Percentiles rank a stretch among this genome's conserved stretches.
phyloP scores from a whole-genome alignment of 139 green algal genomes.

The Asterochloris sp. region DNA sequence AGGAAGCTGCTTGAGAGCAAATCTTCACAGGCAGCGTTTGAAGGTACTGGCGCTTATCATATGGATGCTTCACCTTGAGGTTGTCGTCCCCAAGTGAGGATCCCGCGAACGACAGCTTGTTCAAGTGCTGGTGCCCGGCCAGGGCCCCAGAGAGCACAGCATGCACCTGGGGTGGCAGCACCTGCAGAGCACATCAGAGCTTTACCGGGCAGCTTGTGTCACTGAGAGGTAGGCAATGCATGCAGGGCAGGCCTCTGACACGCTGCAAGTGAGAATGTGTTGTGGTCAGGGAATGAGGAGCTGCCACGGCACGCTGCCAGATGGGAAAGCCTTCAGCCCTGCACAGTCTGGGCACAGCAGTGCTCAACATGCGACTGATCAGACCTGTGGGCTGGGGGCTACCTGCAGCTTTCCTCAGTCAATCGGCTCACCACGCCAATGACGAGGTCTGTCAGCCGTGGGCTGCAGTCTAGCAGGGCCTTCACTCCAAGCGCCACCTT shows the following conservation, averaged over 20 bases:
- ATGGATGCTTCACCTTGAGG: neutral
- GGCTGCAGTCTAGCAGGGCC: neutral
- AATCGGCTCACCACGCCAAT: neutral
- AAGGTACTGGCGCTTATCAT: neutral
- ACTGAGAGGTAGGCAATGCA: neutral
- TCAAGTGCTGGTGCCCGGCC: neutral
- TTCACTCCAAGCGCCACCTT: neutral
- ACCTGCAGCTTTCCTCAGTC: neutral
- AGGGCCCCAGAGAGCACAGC: neutral
- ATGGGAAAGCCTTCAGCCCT: neutral
- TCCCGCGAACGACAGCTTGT: neutral
- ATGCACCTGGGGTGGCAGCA: neutral
- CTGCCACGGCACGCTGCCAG: neutral
- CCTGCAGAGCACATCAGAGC: neutral
- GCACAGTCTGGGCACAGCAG: neutral
- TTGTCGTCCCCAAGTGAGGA: neutral
- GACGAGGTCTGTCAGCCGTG: neutral
- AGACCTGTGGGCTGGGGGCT: neutral
- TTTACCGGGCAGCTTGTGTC: neutral
- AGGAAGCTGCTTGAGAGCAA: neutral
- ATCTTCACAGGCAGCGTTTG: neutral
- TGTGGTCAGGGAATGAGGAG: neutral
- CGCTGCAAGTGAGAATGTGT: neutral
- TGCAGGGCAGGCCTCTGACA: neutral
- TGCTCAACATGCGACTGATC: neutral